phyloP scores from a whole-genome alignment of 2,329 filamentous ascomycete genomes.

The Whalleya microplaca region DNA sequence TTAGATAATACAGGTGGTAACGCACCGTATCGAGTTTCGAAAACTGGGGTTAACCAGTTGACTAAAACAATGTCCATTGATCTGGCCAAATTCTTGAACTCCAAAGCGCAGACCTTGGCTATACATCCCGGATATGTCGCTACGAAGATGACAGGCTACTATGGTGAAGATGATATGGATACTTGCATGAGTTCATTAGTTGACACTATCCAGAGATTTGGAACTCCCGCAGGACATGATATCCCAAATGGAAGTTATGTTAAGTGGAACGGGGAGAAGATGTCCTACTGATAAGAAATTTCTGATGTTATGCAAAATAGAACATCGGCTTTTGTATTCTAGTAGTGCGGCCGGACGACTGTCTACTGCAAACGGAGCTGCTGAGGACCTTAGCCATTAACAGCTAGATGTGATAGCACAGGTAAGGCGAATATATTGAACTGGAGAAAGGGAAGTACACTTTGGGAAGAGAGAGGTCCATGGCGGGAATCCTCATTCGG shows the following conservation, averaged over 20 bases:
- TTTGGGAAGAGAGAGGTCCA: too few relatives aligned
- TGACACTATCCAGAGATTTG: neutral
- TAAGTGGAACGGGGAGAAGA: neutral
- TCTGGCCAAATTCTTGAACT: neutral
- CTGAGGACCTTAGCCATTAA: too few relatives aligned
- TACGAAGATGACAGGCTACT: slow-evolving; percentile 23
- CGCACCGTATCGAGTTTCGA: slow-evolving; percentile 21
- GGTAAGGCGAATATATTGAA: too few relatives aligned
- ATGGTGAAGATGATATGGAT: slow-evolving; percentile 25
- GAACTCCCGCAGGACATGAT: neutral
- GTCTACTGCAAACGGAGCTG: too few relatives aligned
- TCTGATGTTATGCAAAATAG: too few relatives aligned
- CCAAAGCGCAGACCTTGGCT: slow-evolving; percentile 12
- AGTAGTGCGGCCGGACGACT: too few relatives aligned
- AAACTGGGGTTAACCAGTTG: slow-evolving; percentile 22
- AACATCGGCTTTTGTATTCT: too few relatives aligned
- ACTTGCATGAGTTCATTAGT: slow-evolving; percentile 16
- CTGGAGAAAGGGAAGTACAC: too few relatives aligned
- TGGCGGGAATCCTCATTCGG: too few relatives aligned
- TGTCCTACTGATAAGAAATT: neutral
- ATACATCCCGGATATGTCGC: slow-evolving; percentile 22
- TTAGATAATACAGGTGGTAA: slow-evolving; percentile 18
- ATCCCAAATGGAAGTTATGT: neutral
- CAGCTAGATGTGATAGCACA: too few relatives aligned
- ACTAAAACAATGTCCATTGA: slow-evolving; percentile 23